Evolutionary conservation across 176 grass and related monocot genomes (phyloP), one percentile per base, ranked within the genome.

Genomic region (Carex cristatella): DNA sequence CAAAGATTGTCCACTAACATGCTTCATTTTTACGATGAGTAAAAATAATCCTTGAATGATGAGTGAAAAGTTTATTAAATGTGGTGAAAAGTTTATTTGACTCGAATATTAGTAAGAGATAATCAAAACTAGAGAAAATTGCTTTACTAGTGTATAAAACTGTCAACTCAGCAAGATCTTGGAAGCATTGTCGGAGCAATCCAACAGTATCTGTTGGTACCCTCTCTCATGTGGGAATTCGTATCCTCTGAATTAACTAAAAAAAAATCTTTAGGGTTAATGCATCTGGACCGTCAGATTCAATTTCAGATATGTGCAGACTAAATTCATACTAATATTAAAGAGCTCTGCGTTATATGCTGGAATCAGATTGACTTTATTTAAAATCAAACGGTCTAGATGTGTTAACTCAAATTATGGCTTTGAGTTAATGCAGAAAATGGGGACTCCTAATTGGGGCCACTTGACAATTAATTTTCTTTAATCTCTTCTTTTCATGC

Each of bases 401-500:
- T 23, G 23, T 23, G 23, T 23, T 23, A 23, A 23, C 23, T 23
- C 23, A 23, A 23, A 23, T 0, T 23, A 23, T 23, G 23, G 0
- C 23, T 23, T 23, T 23, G 23, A 23, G 23, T 23, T 23, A 23
- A 23, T 23, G 23, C 23, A 23, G 23, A 23, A 0, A 23, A 23
- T 23, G 23, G 0, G 23, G 23, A 23, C 23, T 33, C 3, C 33
- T 35, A 2, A 35, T 35, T 59, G 77, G 27, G 56, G 0, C 78
- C 78, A 80, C 56, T 35, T 61, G 55, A n/a, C 37, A 84, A n/a
- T 73, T 60, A 40, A 61, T 85, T 85, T 5, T 35, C 83, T 85
- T 76, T 85, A 73, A 85, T 85, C 33, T 85, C 51, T 75, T 85
- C 56, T 76, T 85, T 73, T 71, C 1, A 76, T 4, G 18, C 3